Percentiles rank a stretch among this genome's conserved stretches.
phyloP scores from a whole-genome alignment of 371 early-diverging fungal species.

The Rhizopus microsporus region DNA sequence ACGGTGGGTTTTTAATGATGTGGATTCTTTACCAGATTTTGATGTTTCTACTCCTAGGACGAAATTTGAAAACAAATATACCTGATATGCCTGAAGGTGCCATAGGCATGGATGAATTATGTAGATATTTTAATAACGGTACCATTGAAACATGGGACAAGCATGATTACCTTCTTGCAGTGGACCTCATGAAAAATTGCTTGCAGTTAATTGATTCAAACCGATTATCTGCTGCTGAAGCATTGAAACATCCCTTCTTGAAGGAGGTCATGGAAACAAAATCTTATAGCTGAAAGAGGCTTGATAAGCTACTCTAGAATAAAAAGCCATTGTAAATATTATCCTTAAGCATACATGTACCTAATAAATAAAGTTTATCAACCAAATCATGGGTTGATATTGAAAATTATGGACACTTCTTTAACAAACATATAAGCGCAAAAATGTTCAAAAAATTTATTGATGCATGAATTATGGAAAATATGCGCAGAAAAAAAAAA shows the following conservation, averaged over 20 bases:
- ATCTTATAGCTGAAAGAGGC: background rate
- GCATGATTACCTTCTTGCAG: slow-evolving; percentile 32
- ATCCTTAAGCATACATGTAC: too few relatives aligned
- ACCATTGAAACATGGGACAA: slow-evolving; percentile 21
- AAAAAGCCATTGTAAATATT: too few relatives aligned
- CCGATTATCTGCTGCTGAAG: slow-evolving; percentile 63
- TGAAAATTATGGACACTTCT: too few relatives aligned
- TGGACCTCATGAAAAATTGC: slow-evolving; percentile 49
- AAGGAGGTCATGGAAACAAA: slow-evolving; percentile 1
- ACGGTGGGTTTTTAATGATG: slow-evolving; percentile 36
- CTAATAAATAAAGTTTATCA: too few relatives aligned
- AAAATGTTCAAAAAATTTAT: too few relatives aligned
- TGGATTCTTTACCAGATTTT: background rate
- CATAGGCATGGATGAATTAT: slow-evolving; percentile 16
- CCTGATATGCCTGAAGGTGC: slow-evolving; percentile 51
- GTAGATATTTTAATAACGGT: slow-evolving; percentile 7
- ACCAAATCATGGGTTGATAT: too few relatives aligned
- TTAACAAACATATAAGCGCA: too few relatives aligned
- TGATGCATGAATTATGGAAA: too few relatives aligned
- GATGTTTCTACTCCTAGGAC: slow-evolving; percentile 22
- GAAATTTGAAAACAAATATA: slow-evolving; percentile 57
- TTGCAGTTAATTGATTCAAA: slow-evolving; percentile 48
- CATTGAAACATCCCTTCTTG: slow-evolving; percentile 59
- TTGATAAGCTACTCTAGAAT: too few relatives aligned
- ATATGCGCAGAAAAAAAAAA: too few relatives aligned